Base-by-base conservation (phyloP, 164 flowering plant genomes). In the Nelumbo lutea region DNA sequence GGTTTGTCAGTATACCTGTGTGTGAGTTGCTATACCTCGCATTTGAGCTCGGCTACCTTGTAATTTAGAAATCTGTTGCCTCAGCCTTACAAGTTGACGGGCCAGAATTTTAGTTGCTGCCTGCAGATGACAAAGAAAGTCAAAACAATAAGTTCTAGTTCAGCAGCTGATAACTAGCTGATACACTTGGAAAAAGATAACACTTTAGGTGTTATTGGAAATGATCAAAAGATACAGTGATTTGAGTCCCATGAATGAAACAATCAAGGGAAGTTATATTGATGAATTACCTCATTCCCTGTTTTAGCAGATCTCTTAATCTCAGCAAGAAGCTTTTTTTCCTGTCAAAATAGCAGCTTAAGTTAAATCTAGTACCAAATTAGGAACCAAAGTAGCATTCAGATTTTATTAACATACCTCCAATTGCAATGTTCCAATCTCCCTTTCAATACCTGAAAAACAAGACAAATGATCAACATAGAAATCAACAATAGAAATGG, bases 11-110 rank as follows among this genome's bases (percentile, higher is more conserved):
- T 55, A 68, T 61, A 89, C 98, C 91, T 91, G 97, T 9, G 96
- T 94, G 71, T 91, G 97, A 68, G 91, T 88, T 9, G 97, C 92
- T 62, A 93, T 80, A 66, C 97, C 97, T 74, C 97, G 84, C 85
- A 93, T 91, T 83, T 91, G 98, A 76, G 97, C 97, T 70, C 96
- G 86, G 71, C 97, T 89, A 51, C 91, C 83, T 81, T 93, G 98
- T 71, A 93, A 85, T 61, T 90, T 91, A 53, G 90, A 80, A 72
- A 93, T 88, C 71, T 93, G 98, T 67, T 93, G 96, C 72, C 97
- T 85, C 58, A 93, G 90, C 85, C 98, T 84, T 51, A 93, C 69
- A 64, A 93, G 83, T 66, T 93, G 98, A 47, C 97, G 91, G 5
- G 98, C 98, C 40, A 93, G 81, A 78, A 82, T 83, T 79, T 87